Evolutionary conservation across 2,329 filamentous ascomycete species (phyloP), one percentile per base, ranked within the genome.

Genomic region (Beauveria pseudobassiana): DNA sequence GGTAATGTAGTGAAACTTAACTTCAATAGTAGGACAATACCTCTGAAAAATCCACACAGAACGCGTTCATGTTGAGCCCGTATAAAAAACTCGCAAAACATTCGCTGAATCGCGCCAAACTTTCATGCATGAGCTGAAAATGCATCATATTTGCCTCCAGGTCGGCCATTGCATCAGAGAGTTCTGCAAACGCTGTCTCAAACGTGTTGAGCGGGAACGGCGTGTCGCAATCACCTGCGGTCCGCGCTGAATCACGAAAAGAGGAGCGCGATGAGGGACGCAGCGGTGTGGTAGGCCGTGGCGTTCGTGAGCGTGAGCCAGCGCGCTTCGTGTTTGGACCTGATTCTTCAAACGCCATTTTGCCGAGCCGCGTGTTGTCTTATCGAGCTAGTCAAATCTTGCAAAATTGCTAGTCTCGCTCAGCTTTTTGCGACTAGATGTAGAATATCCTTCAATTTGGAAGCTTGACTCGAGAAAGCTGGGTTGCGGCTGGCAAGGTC

Each of bases 131-230:
- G 65, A 97, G 79, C 74, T 98, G 93, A 67, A 99, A 87, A 73
- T 97, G 92, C 88, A 96, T 91, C 79, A 98, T 92, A 74, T 99
- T 98, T 64, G 92, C 91, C 78, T 99, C 95, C 10, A 99, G 83
- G 69, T 98, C 95, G 26, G 92, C 91, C 85, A 98, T 93, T 63
- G 90, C 89, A 74, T 99, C 95, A 10, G 91, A 89, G 2, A 99
- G 82, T 76, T 99, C 95, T 16, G 91, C 91, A 74, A 99, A 98
- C 16, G 90, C 88, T 0, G 92, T 91, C 72, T 98, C 93, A 62
- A 98, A 87, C 2, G 83, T 77, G 67, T 93, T 91, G 64, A 98
- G 85, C 0, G 92, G 91, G 63, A 87, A 86, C 4, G 82, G 75
- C 4, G 80, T 77, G 51, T 82, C 80, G 42, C 77, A 74, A 16